Percentiles rank a stretch among this genome's conserved stretches.
phyloP scores from a whole-genome alignment of 257 asterid genomes.

The Cynanchum wilfordii region DNA sequence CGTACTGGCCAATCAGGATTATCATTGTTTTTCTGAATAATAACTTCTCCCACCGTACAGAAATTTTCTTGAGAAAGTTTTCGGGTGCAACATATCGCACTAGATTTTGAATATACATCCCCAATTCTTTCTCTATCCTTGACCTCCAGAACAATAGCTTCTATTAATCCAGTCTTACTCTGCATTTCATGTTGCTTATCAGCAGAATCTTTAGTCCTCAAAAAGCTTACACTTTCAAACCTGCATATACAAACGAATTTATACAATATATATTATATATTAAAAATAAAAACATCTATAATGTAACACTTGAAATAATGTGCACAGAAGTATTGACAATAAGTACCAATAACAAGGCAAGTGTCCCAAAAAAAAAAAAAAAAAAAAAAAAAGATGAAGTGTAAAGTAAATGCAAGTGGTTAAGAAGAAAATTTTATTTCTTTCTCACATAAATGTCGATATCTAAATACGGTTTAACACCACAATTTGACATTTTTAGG shows the following conservation, averaged over 20 bases:
- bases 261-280: neutral
- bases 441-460: neutral
- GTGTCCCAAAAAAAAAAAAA: neutral
- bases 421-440: neutral
- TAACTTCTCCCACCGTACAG: constrained; percentile 35
- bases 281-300: neutral
- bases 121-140: constrained; percentile 36
- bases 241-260: constrained; percentile 16
- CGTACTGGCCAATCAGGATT: constrained; percentile 35
- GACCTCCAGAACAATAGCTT: constrained; percentile 38
- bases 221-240: constrained; percentile 30
- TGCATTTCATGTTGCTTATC: constrained; percentile 27
- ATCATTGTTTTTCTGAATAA: constrained; percentile 27
- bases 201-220: constrained; percentile 30
- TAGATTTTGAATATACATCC: constrained; percentile 22
- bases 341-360: neutral
- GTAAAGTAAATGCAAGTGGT: neutral
- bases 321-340: neutral
- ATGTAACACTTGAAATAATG: neutral
- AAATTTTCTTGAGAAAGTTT: constrained; percentile 28
- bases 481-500: neutral
- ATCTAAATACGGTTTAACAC: neutral
- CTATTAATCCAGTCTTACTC: constrained; percentile 32
- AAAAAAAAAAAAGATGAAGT: neutral
- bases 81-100: constrained; percentile 33